These are phyloP conservation scores for Apium graveolens DNA, from an alignment of 129 eudicot genomes.

Conservation along the genomic window DNA sequence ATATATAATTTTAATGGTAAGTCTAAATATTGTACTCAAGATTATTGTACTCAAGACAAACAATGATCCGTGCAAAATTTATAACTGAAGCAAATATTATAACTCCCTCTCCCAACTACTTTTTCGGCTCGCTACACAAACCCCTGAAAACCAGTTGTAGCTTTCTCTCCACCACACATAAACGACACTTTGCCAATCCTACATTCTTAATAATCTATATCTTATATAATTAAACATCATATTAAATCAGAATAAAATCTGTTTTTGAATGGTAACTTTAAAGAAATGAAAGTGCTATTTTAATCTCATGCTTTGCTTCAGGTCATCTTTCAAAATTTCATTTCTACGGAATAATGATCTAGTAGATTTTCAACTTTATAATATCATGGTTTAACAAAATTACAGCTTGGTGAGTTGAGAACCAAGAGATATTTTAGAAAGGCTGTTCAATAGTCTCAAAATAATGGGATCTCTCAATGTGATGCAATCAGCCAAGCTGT, in stretches of 20 bases:
- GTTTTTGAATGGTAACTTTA: background rate
- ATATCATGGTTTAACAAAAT: background rate
- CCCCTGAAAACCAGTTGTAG: background rate
- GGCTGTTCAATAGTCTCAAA: background rate
- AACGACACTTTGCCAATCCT: background rate
- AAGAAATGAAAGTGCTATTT: background rate
- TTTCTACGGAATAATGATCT: background rate
- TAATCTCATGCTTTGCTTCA: background rate
- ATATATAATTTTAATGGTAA: background rate
- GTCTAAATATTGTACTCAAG: background rate
- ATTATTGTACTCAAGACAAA: background rate
- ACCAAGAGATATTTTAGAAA: background rate
- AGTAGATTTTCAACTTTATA: background rate
- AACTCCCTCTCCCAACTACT: background rate
- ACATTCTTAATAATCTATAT: too few species aligned
- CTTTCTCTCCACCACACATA: background rate
- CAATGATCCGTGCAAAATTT: too few species aligned
- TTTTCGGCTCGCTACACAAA: background rate
- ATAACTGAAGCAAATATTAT: too few species aligned
- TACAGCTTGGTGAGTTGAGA: background rate
- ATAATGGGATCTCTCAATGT: background rate
- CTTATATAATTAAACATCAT: too few species aligned
- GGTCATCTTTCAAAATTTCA: background rate
- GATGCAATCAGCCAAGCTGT: background rate
- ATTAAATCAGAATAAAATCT: too few species aligned